Percentiles rank a stretch among this genome's conserved stretches.
Conservation (phyloP, 2,329 filamentous ascomycete species). For the Pyrenophora teres region DNA sequence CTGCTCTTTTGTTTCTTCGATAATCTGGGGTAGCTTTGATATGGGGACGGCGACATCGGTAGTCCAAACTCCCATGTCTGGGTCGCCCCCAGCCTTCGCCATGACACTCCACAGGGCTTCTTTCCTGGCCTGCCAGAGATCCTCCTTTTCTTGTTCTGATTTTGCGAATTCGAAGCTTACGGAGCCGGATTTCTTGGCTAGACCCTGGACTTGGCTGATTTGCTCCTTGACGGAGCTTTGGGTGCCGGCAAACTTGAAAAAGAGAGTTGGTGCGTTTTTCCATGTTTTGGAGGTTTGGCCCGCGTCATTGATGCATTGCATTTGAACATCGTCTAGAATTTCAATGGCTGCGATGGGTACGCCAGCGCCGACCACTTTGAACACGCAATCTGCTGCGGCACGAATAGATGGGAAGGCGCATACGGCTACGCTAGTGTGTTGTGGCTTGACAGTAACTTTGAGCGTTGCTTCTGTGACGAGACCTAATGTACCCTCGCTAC, state of each 20-base stretch:
- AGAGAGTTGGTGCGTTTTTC: constrained; percentile 72
- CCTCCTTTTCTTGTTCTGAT: constrained; percentile 66
- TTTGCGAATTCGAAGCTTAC: constrained; percentile 72
- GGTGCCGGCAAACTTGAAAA: constrained; percentile 76
- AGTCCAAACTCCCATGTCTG: constrained; percentile 70
- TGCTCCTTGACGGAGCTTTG: constrained; percentile 76
- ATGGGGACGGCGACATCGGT: constrained; percentile 82
- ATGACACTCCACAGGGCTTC: constrained; percentile 75
- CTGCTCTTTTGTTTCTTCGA: constrained; percentile 74
- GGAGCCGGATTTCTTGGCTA: constrained; percentile 64
- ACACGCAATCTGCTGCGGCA: constrained; percentile 77
- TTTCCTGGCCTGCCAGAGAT: constrained; percentile 77
- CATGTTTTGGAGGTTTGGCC: constrained; percentile 67
- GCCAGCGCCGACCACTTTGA: constrained; percentile 76
- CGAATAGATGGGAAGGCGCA: constrained; percentile 67
- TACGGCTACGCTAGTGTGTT: constrained; percentile 80
- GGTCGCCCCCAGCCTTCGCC: constrained; percentile 63
- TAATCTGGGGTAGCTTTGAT: constrained; percentile 71
- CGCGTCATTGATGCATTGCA: constrained; percentile 72
- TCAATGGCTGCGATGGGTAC: constrained; percentile 90
- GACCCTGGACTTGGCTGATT: constrained; percentile 67
- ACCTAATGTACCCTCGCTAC: constrained; percentile 88
- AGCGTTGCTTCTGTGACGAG: constrained; percentile 89
- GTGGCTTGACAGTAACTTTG: constrained; percentile 81
- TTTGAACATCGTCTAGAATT: constrained; percentile 90